Base-by-base conservation (phyloP, 2,329 filamentous ascomycete species). In the Aspergillus sp. region DNA sequence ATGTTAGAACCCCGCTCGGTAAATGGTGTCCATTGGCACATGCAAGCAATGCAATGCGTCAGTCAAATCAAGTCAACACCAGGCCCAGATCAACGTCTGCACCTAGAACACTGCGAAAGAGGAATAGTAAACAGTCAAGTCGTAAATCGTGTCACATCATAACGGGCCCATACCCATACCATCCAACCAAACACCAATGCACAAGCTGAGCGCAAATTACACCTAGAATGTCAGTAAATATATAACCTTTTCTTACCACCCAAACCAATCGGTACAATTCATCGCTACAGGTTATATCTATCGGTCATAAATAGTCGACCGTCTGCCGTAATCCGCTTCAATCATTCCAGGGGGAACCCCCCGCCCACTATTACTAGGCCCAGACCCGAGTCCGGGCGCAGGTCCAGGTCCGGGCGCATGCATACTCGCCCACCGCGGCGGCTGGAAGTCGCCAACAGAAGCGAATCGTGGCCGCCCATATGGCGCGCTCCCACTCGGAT, bases 241-340 rank as follows among this genome's bases (percentile, higher is more conserved):
- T 38, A 39, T 54, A 48, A 26, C 18, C 13, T 24, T 17, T n/a
- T 38, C 34, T 13, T 18, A 13, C 20, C 41, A 20, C 18, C 11
- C 9, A 42, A 18, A 17, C 3, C 36, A 39, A 17, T 39, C 13
- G 9, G 36, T 30, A 30, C 36, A 15, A 39, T 39, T 39, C 36
- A 39, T 20, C n/a, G 34, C 20, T 42, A 42, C n/a, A 39, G 32
- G 5, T 43, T 7, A 30, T 42, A 39, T 18, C 45, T 24, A 57
- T 32, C 55, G 55, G 22, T 57, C 55, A 34, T 57, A 57, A 50
- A 57, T 50, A 6, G 55, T 45, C 45, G 55, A 36, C 30, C 50
- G 48, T 45, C 55, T 49, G 39, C 44, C 30, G 30, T 53, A 53
- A 22, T 57, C 55, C 2, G 45, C 55, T 44, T 57, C 55, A 7